Evolutionary conservation across 2,329 filamentous ascomycete genomes (phyloP).

Genomic region (Cladosporium oxysporum): DNA sequence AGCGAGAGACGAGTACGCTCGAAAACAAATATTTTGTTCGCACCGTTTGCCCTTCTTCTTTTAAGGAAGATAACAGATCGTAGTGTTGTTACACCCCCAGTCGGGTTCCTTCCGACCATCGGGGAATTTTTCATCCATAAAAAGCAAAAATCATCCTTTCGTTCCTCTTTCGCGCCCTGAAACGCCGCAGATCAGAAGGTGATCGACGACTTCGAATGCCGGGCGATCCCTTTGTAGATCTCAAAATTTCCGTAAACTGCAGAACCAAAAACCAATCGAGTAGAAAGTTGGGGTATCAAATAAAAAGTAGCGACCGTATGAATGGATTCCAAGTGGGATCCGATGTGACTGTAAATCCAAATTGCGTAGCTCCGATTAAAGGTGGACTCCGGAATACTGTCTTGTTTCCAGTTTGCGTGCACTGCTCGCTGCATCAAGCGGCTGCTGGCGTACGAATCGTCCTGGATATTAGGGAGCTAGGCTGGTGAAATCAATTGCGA

Average conservation of each 20-base stretch:
- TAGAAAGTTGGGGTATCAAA: constrained; percentile 35
- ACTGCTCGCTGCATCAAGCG: not conserved
- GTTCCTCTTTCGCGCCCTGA: not conserved
- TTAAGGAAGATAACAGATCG: not conserved
- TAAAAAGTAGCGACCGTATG: constrained; percentile 35
- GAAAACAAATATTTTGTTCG: not conserved
- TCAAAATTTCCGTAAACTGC: constrained; percentile 9
- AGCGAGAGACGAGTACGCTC: constrained; percentile 6
- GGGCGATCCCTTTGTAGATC: not conserved
- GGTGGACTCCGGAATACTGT: not conserved
- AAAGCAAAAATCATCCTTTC: not conserved
- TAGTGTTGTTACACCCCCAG: constrained; percentile 8
- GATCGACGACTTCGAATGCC: not conserved
- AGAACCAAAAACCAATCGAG: not conserved
- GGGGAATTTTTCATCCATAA: not conserved
- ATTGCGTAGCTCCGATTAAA: not conserved
- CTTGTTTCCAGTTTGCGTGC: constrained; percentile 1
- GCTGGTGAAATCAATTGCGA: not conserved
- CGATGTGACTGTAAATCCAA: not conserved
- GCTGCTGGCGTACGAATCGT: not conserved
- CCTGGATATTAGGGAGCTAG: constrained; percentile 11
- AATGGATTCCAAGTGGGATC: not conserved
- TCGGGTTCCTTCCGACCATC: not conserved
- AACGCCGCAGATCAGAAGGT: constrained; percentile 17
- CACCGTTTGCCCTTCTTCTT: constrained; percentile 2